phyloP scores from a whole-genome alignment of 768 basidiomycete genomes.

The Daedalea quercina region DNA sequence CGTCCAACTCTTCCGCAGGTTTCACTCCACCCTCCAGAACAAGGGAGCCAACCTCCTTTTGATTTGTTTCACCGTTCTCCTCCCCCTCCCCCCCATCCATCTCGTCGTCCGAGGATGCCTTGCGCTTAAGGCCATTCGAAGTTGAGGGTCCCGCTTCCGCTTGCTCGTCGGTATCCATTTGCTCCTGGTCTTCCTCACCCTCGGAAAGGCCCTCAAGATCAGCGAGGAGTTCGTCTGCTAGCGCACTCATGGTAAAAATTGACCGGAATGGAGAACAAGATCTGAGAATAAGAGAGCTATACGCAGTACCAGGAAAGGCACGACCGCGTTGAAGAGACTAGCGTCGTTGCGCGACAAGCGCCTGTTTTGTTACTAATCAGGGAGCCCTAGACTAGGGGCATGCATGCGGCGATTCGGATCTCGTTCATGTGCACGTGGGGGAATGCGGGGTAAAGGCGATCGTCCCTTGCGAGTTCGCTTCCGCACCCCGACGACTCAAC shows the following conservation, averaged over 20 bases:
- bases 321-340: no score
- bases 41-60: slow-evolving; percentile 41
- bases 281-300: no score
- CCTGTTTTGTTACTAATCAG: no score
- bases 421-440: no score
- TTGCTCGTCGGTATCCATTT: slow-evolving; percentile 35
- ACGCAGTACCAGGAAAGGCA: no score
- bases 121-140: slow-evolving; percentile 50
- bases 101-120: slow-evolving; percentile 49
- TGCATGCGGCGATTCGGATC: no score
- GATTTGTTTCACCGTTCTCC: slow-evolving; percentile 34
- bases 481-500: no score
- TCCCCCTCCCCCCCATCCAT: slow-evolving; percentile 48
- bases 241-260: slow-evolving; percentile 51
- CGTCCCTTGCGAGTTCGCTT: no score
- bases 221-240: slow-evolving; percentile 89
- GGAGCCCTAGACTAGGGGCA: no score
- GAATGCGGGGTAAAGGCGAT: no score
- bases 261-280: background rate
- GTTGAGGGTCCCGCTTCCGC: slow-evolving; percentile 20
- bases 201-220: slow-evolving; percentile 85
- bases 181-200: slow-evolving; percentile 43
- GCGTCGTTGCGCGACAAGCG: no score
- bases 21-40: slow-evolving; percentile 82
- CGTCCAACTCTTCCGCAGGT: slow-evolving; percentile 95